Evolutionary conservation across 2,329 filamentous ascomycete species (phyloP), one percentile per base, ranked within the genome.

Genomic region (Hypoxylon sp.): DNA sequence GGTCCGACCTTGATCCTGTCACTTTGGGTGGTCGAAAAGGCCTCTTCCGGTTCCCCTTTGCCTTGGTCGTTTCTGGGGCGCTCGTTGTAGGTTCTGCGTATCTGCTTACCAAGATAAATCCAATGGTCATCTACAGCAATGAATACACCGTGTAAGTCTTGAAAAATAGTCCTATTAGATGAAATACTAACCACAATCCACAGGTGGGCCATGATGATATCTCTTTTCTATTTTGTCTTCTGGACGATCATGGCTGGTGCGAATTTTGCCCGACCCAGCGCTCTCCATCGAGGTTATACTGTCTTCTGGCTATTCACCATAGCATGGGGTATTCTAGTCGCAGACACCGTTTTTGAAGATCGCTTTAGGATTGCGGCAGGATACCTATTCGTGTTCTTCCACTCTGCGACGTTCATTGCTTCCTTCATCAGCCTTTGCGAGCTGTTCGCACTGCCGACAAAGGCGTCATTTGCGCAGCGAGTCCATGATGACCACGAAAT

Each of bases 61-160:
- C 91, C 1, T 77, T 96, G 29, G 66, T 80, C 13, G 77, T 90
- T 23, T 81, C 92, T 0, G 83, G 81, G 1, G 85, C 79, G 0
- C 74, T 88, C n/a, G 83, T 88, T 0, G 70, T 95, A 16, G 89
- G 83, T 0, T 77, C 90, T 12, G 88, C 89, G 1, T 89, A 89
- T 61, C 72, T 97, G 41, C 65, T 96, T 30, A 82, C 83, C 26
- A 95, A 94, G 70, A 75, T 93, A 67, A 97, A 97, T 66, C 91
- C 93, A 1, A 82, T 90, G 63, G 91, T 97, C 63, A 77, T 94
- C n/a, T 94, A 97, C 73, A 92, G 90, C 72, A 95, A 89, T 63
- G 81, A 86, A 36, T 97, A 94, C 68, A 80, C 89, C 4, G 88
- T 97, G 65, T 68, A 64, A 62, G 65, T 64, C 17, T 7, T 7